These are phyloP conservation scores for Funneliformis caledonium DNA, from an alignment of 371 early-diverging fungal species.

Conservation along the genomic window DNA sequence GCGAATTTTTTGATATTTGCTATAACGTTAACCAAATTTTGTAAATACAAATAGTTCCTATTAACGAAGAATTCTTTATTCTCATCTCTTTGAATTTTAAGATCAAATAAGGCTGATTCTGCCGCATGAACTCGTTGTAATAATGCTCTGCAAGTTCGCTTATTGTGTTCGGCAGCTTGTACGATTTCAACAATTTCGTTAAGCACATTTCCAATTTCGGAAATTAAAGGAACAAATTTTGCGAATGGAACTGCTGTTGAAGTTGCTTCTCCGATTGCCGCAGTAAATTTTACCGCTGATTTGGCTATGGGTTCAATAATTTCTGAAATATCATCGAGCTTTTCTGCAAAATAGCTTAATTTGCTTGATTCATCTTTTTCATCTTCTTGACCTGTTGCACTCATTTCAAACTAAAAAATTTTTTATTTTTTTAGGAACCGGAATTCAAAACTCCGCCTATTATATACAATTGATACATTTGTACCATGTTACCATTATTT, in stretches of 20 bases:
- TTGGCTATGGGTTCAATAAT: no score
- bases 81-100: constrained; percentile 8
- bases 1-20: constrained; percentile 18
- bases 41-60: background rate
- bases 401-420: no score
- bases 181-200: constrained; percentile 1
- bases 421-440: no score
- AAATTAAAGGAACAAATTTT: constrained; percentile 17
- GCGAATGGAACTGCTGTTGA: background rate
- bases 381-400: no score
- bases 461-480: no score
- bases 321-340: no score
- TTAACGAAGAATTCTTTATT: background rate
- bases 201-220: background rate
- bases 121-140: constrained; percentile 19
- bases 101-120: constrained; percentile 3
- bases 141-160: constrained; percentile 18
- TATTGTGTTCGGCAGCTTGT: constrained; percentile 32
- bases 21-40: constrained; percentile 1
- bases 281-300: no score
- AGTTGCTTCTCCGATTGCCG: background rate
- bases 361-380: no score
- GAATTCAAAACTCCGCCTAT: no score
- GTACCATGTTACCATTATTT: no score
- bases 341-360: no score